Evolutionary conservation across 495 filamentous ascomycete genomes (phyloP), one percentile per base, ranked within the genome.

Genomic region (Lophium mytilinum): DNA sequence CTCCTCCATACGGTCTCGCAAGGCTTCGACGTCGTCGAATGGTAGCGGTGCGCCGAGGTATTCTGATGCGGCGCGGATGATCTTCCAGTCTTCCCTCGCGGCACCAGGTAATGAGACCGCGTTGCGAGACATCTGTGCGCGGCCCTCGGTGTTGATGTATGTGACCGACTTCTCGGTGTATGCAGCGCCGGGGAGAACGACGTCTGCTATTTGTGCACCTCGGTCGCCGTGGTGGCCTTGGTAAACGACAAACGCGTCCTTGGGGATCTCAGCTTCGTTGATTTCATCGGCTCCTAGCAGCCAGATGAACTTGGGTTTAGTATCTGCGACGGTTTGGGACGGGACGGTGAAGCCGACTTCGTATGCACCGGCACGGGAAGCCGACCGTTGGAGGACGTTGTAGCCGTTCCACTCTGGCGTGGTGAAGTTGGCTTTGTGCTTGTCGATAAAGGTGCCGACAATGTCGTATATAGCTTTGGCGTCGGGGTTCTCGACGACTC

Each of bases 151-250:
- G 79, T 97, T 98, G 73, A 98, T 80, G 59, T 92, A 97, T 12
- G 93, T 98, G 33, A 83, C 93, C n/a, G 84, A 80, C 76, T 98
- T 98, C 77, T 98, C 93, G 11, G 92, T 96, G 74, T 96, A 97
- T 3, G 93, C 89, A 15, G 89, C 89, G 53, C 89, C 90, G 30
- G 93, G 93, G 17, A 98, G 85, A 60, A 98, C 83, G 59, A 98
- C 83, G 67, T 98, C 92, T 12, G 93, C 93, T 59, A 94, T 78
- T 72, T 94, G 85, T 37, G 93, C 94, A 52, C 92, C 94, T 37
- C 81, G 78, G 75, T 98, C 93, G 69, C 93, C 93, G 68, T 98
- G 93, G 72, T 98, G 93, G 58, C 93, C 93, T 72, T 98, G 93
- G 74, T 98, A 98, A 69, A 98, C 78, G 57, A 98, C 85, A 73